Base-by-base conservation (phyloP, 441 rosid species). In the Lepidium campestre region DNA sequence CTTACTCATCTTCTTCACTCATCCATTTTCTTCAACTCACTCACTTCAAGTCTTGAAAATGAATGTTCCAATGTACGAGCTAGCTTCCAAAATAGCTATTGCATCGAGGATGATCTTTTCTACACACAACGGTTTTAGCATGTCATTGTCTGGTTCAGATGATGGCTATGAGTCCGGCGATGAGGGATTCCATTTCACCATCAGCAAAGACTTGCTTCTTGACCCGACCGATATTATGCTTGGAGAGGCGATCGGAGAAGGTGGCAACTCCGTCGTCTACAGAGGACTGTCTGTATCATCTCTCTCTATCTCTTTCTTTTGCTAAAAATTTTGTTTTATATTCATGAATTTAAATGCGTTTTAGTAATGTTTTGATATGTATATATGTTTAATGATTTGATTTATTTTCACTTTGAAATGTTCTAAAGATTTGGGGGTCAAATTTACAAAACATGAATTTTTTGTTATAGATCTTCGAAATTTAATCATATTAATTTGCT, bases 211-310 rank as follows among this genome's bases (percentile, higher is more conserved):
- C 44, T 66, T 77, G 71, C 67, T 86, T 39, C 59, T 86, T 62
- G 68, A 82, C 57, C 80, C 82, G 18, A 47, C 73, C 35, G 73
- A 13, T 36, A 46, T 86, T 31, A 23, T 45, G 22, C 25, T 74
- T 4, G 63, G 65, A n/a, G 73, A 63, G 48, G 74, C 79, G 78
- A 82, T 84, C 14, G 79, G 81, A 22, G 82, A 81, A 73, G 92
- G 87, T 37, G 18, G 73, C 50, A 15, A 62, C 70, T 80, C 80
- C 34, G 44, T 69, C 6, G 83, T 86, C 62, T 77, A 80, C 63
- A 46, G 63, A 59, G 92, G 89, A 72, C 61, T 65, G 92, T 84
- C 62, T 36, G 83, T 80, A 25, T 37, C 58, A 17, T 14, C 15
- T 67, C 31, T 31, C 13, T 9, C 17, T n/a, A n/a, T 20, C 29